Evolutionary conservation across 768 basidiomycete species (phyloP), one percentile per base, ranked within the genome.

Genomic region (Mycena polygramma): DNA sequence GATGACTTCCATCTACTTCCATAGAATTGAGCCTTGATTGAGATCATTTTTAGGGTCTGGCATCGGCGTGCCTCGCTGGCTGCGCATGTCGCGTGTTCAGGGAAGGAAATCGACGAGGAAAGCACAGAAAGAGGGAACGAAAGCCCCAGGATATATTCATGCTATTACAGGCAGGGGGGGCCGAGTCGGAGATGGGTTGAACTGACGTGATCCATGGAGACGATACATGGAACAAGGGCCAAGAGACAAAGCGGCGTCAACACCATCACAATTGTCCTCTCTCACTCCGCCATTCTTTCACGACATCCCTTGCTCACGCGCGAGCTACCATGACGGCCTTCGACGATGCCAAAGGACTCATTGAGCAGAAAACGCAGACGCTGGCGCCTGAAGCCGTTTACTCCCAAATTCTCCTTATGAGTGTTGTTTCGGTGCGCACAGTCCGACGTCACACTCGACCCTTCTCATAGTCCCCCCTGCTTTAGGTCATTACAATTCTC

Each of bases 301-400:
- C 54, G 24, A 30, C 52, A 46, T 35, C 26, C 54, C 10, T 36
- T n/a, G 19, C 53, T 57, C n/a, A 39, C n/a, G 20, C 22, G 22
- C 55, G 55, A 57, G 55, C 55, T 1, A 65, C 68, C 72, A 84
- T 83, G 82, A 79, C 81, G 64, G 76, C 77, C 62, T 79, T 85
- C 58, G 77, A 81, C 66, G 78, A 81, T 74, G 82, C 83, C 59
- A 79, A 80, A 60, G 62, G 84, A 20, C 75, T 88, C 68, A 80
- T 87, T 71, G 79, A 77, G 61, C 79, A 82, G 57, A 84, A 83
- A 69, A 82, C 85, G 46, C 82, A 92, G 87, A 86, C 90, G 86
- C 90, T 92, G 87, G 90, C 89, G 86, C 93, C 94, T 81, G 86
- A 87, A 68, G 93, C 94, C 63, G 94, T 95, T 36, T 91, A 87